These are phyloP conservation scores for Aspergillus vadensis DNA, from an alignment of 2,329 filamentous ascomycete species.

Conservation along the genomic window DNA sequence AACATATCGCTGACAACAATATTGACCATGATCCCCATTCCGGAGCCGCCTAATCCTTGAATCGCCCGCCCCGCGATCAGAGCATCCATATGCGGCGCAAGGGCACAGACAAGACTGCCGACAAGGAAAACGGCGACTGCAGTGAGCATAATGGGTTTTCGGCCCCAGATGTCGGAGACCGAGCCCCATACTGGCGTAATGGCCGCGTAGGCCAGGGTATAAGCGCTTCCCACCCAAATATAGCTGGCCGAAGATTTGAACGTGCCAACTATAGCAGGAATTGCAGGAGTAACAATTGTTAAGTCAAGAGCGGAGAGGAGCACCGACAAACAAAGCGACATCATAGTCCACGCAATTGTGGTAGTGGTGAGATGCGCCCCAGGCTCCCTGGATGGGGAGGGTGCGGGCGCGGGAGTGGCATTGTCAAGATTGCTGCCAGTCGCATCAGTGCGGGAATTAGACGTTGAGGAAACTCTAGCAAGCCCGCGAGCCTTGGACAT, in stretches of 20 bases:
- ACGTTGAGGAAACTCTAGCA: no score
- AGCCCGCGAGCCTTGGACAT: no score
- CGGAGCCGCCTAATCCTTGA: constrained; percentile 57
- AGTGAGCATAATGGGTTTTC: constrained; percentile 47
- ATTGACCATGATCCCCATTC: constrained; percentile 53
- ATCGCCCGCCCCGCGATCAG: constrained; percentile 56
- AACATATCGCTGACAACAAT: constrained; percentile 60
- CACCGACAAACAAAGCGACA: constrained; percentile 7
- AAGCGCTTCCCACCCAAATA: constrained; percentile 57
- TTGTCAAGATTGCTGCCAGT: no score
- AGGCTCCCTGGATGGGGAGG: no score
- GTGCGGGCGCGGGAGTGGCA: no score
- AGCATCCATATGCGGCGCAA: constrained; percentile 50
- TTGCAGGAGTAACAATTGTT: constrained; percentile 59
- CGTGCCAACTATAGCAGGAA: constrained; percentile 57
- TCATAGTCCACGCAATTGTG: not conserved
- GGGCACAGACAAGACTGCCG: constrained; percentile 52
- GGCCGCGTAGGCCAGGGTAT: constrained; percentile 52
- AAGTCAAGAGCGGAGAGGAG: constrained; percentile 23
- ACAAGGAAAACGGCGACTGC: constrained; percentile 52
- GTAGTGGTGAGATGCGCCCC: no score
- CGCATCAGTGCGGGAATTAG: no score
- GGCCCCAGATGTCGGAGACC: constrained; percentile 60
- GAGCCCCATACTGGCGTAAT: constrained; percentile 27
- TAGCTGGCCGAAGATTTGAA: constrained; percentile 55